Conservation (phyloP, 495 filamentous ascomycete species). For the Cercophora sp. region DNA sequence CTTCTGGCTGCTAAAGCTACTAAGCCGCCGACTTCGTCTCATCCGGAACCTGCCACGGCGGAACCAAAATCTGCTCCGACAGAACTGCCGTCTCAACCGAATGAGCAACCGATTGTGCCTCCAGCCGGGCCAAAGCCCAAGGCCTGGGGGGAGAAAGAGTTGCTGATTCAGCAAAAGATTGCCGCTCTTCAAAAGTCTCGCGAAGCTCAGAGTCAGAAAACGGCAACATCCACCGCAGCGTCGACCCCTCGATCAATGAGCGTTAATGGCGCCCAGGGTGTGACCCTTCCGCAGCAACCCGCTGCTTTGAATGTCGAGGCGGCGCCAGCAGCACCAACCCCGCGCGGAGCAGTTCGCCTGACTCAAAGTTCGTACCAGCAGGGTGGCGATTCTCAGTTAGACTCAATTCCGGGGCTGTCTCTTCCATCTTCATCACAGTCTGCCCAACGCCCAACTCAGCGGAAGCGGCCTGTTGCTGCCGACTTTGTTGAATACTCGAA, state of each 20-base stretch:
- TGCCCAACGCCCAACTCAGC: slow-evolving; percentile 19
- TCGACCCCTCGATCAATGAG: no score
- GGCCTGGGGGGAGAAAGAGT: slow-evolving; percentile 41
- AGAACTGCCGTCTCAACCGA: slow-evolving; percentile 8
- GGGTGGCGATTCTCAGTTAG: neutral
- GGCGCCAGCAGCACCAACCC: no score
- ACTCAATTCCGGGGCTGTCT: slow-evolving; percentile 13
- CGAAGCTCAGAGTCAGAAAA: slow-evolving; percentile 23
- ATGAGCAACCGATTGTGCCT: neutral
- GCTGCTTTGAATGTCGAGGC: neutral
- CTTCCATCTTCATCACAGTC: slow-evolving; percentile 10
- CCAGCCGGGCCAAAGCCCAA: slow-evolving; percentile 27
- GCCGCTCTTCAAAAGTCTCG: slow-evolving; percentile 41
- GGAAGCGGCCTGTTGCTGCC: slow-evolving; percentile 81
- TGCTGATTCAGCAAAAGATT: slow-evolving; percentile 43
- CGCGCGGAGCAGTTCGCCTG: no score
- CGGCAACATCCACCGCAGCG: no score
- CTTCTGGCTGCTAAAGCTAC: slow-evolving; percentile 59
- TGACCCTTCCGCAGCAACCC: neutral
- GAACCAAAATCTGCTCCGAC: slow-evolving; percentile 12
- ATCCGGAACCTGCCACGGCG: slow-evolving; percentile 3
- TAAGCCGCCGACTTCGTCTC: slow-evolving; percentile 22
- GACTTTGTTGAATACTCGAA: slow-evolving; percentile 66
- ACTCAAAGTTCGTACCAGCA: no score
- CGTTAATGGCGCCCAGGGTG: neutral